Evolutionary conservation across 129 eudicot species (phyloP), one percentile per base, ranked within the genome.

Genomic region (Helianthus tuberosus): DNA sequence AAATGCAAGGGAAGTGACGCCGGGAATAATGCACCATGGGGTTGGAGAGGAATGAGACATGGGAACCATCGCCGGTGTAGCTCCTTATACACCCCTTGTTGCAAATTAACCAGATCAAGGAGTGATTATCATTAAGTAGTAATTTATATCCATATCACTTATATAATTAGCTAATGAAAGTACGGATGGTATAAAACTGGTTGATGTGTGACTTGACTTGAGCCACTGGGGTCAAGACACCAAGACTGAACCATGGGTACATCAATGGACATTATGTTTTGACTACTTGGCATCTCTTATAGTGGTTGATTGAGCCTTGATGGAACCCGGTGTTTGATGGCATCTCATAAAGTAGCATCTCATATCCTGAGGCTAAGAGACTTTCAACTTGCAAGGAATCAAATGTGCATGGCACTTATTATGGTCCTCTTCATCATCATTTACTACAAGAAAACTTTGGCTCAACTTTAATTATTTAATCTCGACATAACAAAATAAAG

Each of bases 291-390:
- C 47, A 43, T 43, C 1, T 43, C 47, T 6, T 53, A 15, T n/a
- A 52, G 58, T 52, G 58, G 23, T 52, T 54, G 61, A 20, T 54
- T 7, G 61, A 54, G 32, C 61, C 61, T 54, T 54, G 61, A 54
- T 54, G 61, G 32, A 54, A 16, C 60, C 60, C 60, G 27, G 7
- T 6, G 29, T 17, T 54, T 54, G 29, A 9, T 23, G 64, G 38
- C 39, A 58, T 58, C 38, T 10, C 38, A 58, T 58, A 43, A 43
- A 6, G 8, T 43, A 43, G 2, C 10, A 43, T 43, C 8, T 43
- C 8, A 43, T 32, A 17, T 16, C 29, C 12, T 54, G 61, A 8
- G 61, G 5, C 32, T 54, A 6, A 10, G 52, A 52, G 20, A 52
- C 8, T 52, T 4, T 20, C 23, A 20, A 20, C 23, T 20, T 20